Percentiles rank a stretch among this genome's conserved stretches.
Evolutionary conservation across 2,329 filamentous ascomycete genomes (phyloP).

Genomic region (Sporothrix inflata): DNA sequence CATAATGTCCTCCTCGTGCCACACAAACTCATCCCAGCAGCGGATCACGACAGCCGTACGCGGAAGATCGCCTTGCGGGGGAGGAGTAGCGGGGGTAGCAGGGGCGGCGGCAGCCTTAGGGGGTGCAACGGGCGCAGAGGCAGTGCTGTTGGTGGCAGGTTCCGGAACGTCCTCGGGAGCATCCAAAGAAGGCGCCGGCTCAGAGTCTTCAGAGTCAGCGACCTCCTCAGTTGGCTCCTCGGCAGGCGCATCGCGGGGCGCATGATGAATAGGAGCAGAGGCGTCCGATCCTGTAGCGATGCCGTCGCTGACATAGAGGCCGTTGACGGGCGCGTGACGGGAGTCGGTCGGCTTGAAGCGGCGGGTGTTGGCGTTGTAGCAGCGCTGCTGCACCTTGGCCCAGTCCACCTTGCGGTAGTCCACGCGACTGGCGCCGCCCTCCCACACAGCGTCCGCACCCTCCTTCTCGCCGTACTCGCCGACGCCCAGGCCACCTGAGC

Average conservation of each 20-base stretch:
- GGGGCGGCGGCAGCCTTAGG: slow-evolving; percentile 33
- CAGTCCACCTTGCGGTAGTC: slow-evolving; percentile 79
- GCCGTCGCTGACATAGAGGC: slow-evolving; percentile 52
- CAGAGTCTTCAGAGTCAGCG: neutral
- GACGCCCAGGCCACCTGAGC: slow-evolving; percentile 79
- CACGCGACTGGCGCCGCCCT: slow-evolving; percentile 66
- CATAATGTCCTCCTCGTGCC: slow-evolving; percentile 78
- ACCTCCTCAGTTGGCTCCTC: neutral
- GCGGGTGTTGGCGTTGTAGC: slow-evolving; percentile 68
- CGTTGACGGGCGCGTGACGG: slow-evolving; percentile 48
- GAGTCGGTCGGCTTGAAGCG: slow-evolving; percentile 63
- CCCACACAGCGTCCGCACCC: slow-evolving; percentile 80
- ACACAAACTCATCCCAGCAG: slow-evolving; percentile 79
- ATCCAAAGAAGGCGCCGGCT: neutral
- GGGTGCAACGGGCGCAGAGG: neutral
- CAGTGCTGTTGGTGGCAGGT: neutral
- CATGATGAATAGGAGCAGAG: neutral
- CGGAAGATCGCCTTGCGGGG: slow-evolving; percentile 39
- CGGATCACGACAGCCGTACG: slow-evolving; percentile 81
- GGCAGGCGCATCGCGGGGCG: neutral
- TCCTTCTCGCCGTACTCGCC: slow-evolving; percentile 83
- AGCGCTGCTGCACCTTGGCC: slow-evolving; percentile 76
- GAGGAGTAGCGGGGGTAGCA: neutral
- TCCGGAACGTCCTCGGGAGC: neutral
- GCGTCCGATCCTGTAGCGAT: neutral